phyloP scores from a whole-genome alignment of 2,329 filamentous ascomycete species.

The Alternaria sp. region DNA sequence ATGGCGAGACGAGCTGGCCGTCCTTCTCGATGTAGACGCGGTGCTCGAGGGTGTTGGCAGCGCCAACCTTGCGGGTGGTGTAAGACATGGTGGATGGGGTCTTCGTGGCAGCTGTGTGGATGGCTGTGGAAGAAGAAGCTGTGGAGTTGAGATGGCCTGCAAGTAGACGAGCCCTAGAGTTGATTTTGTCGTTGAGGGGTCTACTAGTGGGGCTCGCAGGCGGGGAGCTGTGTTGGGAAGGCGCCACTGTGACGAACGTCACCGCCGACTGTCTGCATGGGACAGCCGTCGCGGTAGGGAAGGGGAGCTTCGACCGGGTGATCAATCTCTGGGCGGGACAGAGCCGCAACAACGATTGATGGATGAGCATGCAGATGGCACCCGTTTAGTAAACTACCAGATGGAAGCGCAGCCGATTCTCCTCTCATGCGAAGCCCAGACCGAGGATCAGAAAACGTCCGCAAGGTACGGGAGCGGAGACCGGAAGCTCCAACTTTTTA shows the following conservation, averaged over 20 bases:
- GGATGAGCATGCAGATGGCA: slow-evolving; percentile 33
- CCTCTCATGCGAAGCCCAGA: slow-evolving; percentile 21
- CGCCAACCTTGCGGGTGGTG: slow-evolving; percentile 83
- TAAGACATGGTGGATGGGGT: slow-evolving; percentile 65
- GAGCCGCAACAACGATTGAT: slow-evolving; percentile 31
- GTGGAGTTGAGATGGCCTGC: slow-evolving; percentile 49
- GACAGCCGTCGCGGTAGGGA: slow-evolving; percentile 34
- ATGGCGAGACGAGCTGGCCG: slow-evolving; percentile 90
- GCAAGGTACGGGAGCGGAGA: slow-evolving; percentile 4
- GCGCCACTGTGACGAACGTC: slow-evolving; percentile 50
- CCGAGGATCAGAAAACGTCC: slow-evolving; percentile 33
- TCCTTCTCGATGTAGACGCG: slow-evolving; percentile 98
- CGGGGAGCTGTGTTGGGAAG: slow-evolving; percentile 42
- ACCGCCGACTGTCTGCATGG: slow-evolving; percentile 44
- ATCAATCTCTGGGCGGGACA: slow-evolving; percentile 26
- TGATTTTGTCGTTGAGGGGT: slow-evolving; percentile 48
- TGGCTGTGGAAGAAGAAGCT: slow-evolving; percentile 24
- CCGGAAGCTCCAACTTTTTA: slow-evolving; percentile 6
- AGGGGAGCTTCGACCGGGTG: slow-evolving; percentile 22
- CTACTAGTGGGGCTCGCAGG: slow-evolving; percentile 46
- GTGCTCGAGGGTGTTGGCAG: slow-evolving; percentile 93
- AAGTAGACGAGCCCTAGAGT: slow-evolving; percentile 47
- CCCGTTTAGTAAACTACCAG: slow-evolving; percentile 23
- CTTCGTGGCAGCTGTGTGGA: slow-evolving; percentile 12
- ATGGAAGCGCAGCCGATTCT: slow-evolving; percentile 18